A percentile compares a stretch with the other conserved stretches of the same genome.
phyloP scores from a whole-genome alignment of 176 grass and related monocot species.

The Aegilops bicornis region DNA sequence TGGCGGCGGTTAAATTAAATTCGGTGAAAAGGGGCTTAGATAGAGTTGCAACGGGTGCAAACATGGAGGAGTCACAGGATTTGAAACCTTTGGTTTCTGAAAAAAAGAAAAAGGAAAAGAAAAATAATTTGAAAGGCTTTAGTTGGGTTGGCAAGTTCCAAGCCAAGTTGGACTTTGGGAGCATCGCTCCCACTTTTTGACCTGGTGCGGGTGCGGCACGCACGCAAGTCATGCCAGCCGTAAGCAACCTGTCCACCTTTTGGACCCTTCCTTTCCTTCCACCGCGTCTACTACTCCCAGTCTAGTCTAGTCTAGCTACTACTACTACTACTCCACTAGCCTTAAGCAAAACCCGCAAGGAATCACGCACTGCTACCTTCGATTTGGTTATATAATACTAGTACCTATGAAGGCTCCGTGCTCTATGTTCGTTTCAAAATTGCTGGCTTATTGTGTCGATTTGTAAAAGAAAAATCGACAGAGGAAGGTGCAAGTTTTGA shows the following conservation, averaged over 20 bases:
- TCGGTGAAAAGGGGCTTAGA: too few species aligned
- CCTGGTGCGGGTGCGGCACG: conserved; percentile 16
- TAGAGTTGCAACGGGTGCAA: too few species aligned
- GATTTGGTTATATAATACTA: not conserved
- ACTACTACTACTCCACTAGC: not conserved
- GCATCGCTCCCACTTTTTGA: conserved; percentile 44
- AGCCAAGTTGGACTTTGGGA: conserved; percentile 49
- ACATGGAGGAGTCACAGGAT: too few species aligned
- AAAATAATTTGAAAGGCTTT: conserved; percentile 22
- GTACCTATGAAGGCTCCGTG: not conserved
- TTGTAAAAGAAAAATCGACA: not conserved
- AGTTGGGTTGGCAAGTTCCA: conserved; percentile 28
- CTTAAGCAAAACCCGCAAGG: not conserved
- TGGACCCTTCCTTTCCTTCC: conserved; percentile 44
- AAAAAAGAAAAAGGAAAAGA: too few species aligned
- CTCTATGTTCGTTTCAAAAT: not conserved
- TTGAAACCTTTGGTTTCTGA: too few species aligned
- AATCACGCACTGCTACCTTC: not conserved
- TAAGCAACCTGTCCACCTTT: conserved; percentile 39
- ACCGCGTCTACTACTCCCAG: not conserved
- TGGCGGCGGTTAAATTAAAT: not conserved
- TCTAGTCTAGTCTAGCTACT: not conserved
- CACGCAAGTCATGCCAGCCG: conserved; percentile 33
- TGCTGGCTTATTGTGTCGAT: not conserved
- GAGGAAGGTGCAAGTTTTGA: not conserved